Base-by-base conservation (phyloP, 768 basidiomycete genomes). In the Rhizopogon vinicolor region DNA sequence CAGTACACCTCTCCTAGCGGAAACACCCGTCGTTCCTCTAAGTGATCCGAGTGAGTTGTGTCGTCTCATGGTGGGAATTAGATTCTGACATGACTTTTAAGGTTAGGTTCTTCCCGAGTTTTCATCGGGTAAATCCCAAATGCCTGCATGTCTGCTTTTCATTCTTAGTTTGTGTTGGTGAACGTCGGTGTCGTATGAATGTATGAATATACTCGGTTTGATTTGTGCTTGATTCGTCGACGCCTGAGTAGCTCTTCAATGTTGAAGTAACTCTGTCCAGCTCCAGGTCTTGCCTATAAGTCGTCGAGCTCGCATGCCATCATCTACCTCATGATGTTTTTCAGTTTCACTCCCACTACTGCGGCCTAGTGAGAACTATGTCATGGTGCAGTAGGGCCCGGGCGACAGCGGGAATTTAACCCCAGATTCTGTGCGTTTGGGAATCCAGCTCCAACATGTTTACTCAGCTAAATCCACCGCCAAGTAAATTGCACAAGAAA, bases 1-100 rank as follows among this genome's bases (percentile, higher is more conserved):
- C 67, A 74, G 52, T 84, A 86, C 67, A 85, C 82, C 2, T 65
- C 80, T 2, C 77, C 82, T 3, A 67, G 61, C 28, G 75, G 75
- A 28, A 1, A 60, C 25, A 63, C 64, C 7, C 41, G 56, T 66
- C 16, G 46, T 28, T 55, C 62, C 41, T 68, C 68, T 44, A 68
- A 68, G 58, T 68, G 56, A 55, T 49, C 9, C 1, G 16, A 35
- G 46, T 49, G 19, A 35, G 8, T 33, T 1, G 14, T 13, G 7
- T 10, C 19, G 8, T 16, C 2, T 19, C 8, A 48, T 22, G 3
- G 1, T 5, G 7, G 2, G 8, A 35, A 5, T 9, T 14, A 9
- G 13, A 2, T 35, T 49, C 19, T 49, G 46, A 49, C 19, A 8
- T 14, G 7, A 18, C 35, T 1, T 5, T 37, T 37, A 2, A 37